Evolutionary conservation across 163 green algal genomes (phyloP), one percentile per base, ranked within the genome.

Genomic region (Chlamydomonas reinhardtii): DNA sequence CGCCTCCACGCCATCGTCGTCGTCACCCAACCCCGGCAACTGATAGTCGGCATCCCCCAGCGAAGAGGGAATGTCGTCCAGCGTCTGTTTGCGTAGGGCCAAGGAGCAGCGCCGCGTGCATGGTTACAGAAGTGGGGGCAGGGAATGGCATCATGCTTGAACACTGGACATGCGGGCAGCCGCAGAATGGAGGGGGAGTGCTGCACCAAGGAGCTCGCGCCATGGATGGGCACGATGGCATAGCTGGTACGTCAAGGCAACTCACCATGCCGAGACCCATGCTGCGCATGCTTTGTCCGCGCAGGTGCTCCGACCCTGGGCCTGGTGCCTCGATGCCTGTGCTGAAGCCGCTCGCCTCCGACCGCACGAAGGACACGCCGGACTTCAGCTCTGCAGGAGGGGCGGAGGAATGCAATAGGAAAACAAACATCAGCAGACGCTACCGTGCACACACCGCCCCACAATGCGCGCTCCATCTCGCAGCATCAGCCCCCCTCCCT

Each of bases 11-110:
- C 31, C 68, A 5, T 86, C 80, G 12, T 76, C 71, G 1, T 79
- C 80, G 24, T 86, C 80, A 35, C 79, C 32, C 0, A 86, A 56
- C 0, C 80, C 80, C 2, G 69, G 80, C 70, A 86, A 54, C 80
- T 74, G 70, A 27, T 56, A 86, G 56, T 59, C 48, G 14, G 48
- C 48, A 14, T 56, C 70, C 54, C 79, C 80, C 70, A 86, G 54
- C 2, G 80, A 86, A 56, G 70, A 80, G 14, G 54, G 70, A 25
- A 79, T 65, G 35, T 86, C 80, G 80, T 86, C 80, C 66, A 85
- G 68, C 9, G 80, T 86, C 80, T 86, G 64, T 22, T 15, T 16
- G 4, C 25, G 14, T 6, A 34, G 62, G 4, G 16, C 2, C 27
- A 19, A 4, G 62, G 27, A 25, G 14, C 25, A 70, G 62, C 17